phyloP scores from a whole-genome alignment of 106 monocot genomes.

The Dendrobium catenatum region DNA sequence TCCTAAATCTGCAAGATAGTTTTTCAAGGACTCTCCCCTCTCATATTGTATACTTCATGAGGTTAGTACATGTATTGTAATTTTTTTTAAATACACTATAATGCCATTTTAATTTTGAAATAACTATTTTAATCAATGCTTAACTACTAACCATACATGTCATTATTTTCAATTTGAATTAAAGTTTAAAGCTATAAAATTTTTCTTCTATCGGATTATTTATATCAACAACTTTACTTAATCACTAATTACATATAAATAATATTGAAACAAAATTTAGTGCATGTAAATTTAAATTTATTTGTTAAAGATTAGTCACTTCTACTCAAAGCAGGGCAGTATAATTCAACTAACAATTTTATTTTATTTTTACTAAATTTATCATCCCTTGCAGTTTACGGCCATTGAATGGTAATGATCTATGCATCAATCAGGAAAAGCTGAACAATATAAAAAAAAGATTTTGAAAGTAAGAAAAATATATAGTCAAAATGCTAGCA shows the following conservation, averaged over 20 bases:
- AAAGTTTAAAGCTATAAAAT: not conserved
- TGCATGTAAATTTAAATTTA: not conserved
- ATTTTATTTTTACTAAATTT: not conserved
- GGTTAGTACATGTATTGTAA: no score
- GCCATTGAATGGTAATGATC: not conserved
- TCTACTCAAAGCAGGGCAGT: not conserved
- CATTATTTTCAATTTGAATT: not conserved
- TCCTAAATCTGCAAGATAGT: no score
- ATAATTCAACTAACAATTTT: not conserved
- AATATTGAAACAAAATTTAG: not conserved
- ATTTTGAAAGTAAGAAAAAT: not conserved
- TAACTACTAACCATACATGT: not conserved
- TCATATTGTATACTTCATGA: no score
- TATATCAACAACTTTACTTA: not conserved
- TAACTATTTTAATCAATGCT: not conserved
- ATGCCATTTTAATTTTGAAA: not conserved
- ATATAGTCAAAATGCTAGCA: not conserved
- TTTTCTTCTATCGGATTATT: not conserved
- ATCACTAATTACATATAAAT: not conserved
- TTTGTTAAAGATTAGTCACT: not conserved
- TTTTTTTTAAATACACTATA: not conserved
- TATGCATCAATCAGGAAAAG: not conserved
- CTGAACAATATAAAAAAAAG: not conserved
- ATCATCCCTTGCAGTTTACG: not conserved
- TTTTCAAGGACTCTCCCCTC: no score